phyloP scores from a whole-genome alignment of 2,329 filamentous ascomycete species.

The Fusarium veterinarium region DNA sequence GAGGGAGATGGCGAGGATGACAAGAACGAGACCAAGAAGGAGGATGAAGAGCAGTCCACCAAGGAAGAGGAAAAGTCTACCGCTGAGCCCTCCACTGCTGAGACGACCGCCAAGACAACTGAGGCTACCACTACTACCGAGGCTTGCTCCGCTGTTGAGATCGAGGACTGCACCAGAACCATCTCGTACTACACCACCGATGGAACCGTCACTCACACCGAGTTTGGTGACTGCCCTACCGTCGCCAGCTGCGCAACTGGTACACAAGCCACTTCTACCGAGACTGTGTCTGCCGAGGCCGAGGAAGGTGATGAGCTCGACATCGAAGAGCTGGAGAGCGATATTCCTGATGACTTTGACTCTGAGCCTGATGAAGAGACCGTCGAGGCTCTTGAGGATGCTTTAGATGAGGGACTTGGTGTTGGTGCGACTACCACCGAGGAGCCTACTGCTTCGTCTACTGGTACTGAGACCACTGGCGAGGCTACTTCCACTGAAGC shows the following conservation, averaged over 20 bases:
- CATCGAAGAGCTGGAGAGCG: neutral
- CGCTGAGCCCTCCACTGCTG: neutral
- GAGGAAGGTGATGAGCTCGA: conserved; percentile 5
- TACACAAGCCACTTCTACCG: conserved; percentile 6
- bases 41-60: conserved; percentile 5
- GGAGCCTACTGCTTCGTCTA: neutral
- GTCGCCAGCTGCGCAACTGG: conserved; percentile 18
- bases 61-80: neutral
- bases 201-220: conserved; percentile 1
- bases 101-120: conserved; percentile 6
- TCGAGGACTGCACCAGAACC: conserved; percentile 10
- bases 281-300: neutral
- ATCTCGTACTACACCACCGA: conserved; percentile 18
- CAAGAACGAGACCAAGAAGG: neutral
- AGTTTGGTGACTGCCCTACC: conserved; percentile 9
- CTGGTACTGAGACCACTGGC: neutral
- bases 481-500: neutral
- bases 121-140: conserved; percentile 11
- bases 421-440: neutral
- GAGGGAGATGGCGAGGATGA: neutral
- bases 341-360: conserved; percentile 6
- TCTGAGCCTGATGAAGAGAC: neutral
- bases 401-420: neutral
- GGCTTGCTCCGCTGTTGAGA: conserved; percentile 6
- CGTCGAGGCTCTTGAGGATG: neutral